A percentile compares a stretch with the other conserved stretches of the same genome.
phyloP scores from a whole-genome alignment of 495 filamentous ascomycete species.

The Evansstolkia leycettana region DNA sequence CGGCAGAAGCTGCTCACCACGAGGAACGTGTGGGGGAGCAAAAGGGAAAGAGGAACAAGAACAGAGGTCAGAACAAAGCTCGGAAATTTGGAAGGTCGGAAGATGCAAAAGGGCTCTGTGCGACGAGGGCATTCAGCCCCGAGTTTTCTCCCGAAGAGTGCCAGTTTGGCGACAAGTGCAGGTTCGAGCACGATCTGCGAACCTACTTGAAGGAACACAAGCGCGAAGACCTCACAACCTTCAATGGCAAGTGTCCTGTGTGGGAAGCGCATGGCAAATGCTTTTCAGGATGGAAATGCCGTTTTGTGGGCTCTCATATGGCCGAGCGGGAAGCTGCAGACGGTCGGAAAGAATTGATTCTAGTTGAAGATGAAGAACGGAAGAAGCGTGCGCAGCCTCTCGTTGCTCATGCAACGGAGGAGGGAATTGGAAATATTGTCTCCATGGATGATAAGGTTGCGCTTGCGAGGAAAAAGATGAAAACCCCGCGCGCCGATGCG shows the following conservation, averaged over 20 bases:
- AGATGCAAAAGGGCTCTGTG: slow-evolving; percentile 70
- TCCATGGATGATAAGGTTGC: slow-evolving; percentile 50
- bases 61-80: slow-evolving; percentile 72
- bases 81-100: slow-evolving; percentile 72
- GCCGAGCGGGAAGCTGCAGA: slow-evolving; percentile 60
- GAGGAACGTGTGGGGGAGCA: slow-evolving; percentile 28
- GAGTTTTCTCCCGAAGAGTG: slow-evolving; percentile 70
- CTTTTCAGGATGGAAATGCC: slow-evolving; percentile 79
- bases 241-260: slow-evolving; percentile 66
- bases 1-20: slow-evolving; percentile 49
- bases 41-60: slow-evolving; percentile 48
- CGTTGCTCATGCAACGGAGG: slow-evolving; percentile 29
- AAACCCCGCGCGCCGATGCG: slow-evolving; percentile 56
- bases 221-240: slow-evolving; percentile 60
- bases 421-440: slow-evolving; percentile 65
- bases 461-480: slow-evolving; percentile 52
- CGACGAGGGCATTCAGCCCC: slow-evolving; percentile 45
- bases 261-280: slow-evolving; percentile 68
- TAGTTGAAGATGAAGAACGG: slow-evolving; percentile 44
- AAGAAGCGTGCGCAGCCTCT: slow-evolving; percentile 26
- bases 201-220: slow-evolving; percentile 76
- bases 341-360: slow-evolving; percentile 68
- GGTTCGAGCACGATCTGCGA: slow-evolving; percentile 67
- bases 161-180: slow-evolving; percentile 64
- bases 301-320: slow-evolving; percentile 73